These are phyloP conservation scores for Talaromyces sp. DNA, from an alignment of 2,329 filamentous ascomycete species.

Conservation along the genomic window DNA sequence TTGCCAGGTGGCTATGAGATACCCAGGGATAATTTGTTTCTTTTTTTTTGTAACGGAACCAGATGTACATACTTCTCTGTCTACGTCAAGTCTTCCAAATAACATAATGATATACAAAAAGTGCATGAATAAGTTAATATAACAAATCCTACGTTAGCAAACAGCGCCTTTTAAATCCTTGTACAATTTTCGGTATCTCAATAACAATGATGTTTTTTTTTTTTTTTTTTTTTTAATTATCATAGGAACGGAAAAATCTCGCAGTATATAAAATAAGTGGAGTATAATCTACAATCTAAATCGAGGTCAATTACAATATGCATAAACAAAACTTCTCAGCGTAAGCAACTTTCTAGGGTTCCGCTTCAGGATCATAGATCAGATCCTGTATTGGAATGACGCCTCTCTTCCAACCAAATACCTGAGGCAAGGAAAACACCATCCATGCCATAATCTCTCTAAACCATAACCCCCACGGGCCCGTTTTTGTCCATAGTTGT, in stretches of 20 bases:
- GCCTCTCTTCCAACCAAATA: constrained; percentile 17
- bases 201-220: too few relatives aligned
- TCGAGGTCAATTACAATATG: not conserved
- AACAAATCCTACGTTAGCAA: not conserved
- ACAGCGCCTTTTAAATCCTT: not conserved
- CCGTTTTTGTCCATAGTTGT: constrained; percentile 17
- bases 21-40: not conserved
- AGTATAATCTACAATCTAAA: not conserved
- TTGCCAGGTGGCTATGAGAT: not conserved
- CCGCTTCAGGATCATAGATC: constrained; percentile 26
- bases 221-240: not conserved
- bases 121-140: not conserved
- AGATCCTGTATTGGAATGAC: constrained; percentile 19
- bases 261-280: not conserved
- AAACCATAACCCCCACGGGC: constrained; percentile 20
- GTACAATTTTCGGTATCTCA: too few relatives aligned
- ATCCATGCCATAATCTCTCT: constrained; percentile 18
- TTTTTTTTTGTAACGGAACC: not conserved
- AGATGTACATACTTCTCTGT: not conserved
- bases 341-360: not conserved
- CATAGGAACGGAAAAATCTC: not conserved
- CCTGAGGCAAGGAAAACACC: constrained; percentile 13
- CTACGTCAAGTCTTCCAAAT: not conserved
- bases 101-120: not conserved
- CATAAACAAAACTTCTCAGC: not conserved